Percentiles rank a stretch among this genome's conserved stretches.
phyloP scores from a whole-genome alignment of 1,284 basidiomycete genomes.

The Sphaerobolus stellatus region DNA sequence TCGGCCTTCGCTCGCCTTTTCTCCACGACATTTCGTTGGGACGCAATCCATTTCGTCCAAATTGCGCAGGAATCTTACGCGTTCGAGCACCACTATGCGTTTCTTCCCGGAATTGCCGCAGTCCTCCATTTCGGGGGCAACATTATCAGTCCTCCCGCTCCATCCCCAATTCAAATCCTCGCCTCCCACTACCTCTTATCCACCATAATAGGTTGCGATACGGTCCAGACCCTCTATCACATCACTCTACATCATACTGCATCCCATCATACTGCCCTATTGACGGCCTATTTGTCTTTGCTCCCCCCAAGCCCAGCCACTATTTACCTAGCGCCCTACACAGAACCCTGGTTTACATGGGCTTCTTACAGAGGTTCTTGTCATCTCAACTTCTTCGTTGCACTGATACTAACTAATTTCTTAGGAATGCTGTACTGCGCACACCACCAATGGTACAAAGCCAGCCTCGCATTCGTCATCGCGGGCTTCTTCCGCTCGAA shows the following conservation, averaged over 20 bases:
- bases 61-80: conserved; percentile 63
- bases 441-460: conserved; percentile 46
- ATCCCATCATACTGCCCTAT: conserved; percentile 56
- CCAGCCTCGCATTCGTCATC: conserved; percentile 61
- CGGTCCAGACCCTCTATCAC: conserved; percentile 60
- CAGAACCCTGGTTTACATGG: conserved; percentile 84
- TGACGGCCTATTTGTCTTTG: conserved; percentile 69
- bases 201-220: conserved; percentile 45
- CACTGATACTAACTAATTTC: conserved; percentile 1
- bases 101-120: conserved; percentile 70
- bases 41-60: conserved; percentile 76
- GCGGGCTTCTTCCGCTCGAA: conserved; percentile 81
- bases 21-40: conserved; percentile 75
- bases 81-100: conserved; percentile 88
- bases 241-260: conserved; percentile 51
- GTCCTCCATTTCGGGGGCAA: conserved; percentile 46
- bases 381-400: conserved; percentile 3
- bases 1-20: conserved; percentile 16
- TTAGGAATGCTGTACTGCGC: conserved; percentile 64
- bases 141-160: conserved; percentile 21
- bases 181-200: conserved; percentile 27
- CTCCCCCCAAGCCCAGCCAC: conserved; percentile 81
- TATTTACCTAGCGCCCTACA: conserved; percentile 70
- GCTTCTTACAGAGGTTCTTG: conserved; percentile 68
- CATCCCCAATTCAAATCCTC: background rate